Evolutionary conservation across 352 stramenopile species (phyloP), one percentile per base, ranked within the genome.

Genomic region (Peronospora tabacina): DNA sequence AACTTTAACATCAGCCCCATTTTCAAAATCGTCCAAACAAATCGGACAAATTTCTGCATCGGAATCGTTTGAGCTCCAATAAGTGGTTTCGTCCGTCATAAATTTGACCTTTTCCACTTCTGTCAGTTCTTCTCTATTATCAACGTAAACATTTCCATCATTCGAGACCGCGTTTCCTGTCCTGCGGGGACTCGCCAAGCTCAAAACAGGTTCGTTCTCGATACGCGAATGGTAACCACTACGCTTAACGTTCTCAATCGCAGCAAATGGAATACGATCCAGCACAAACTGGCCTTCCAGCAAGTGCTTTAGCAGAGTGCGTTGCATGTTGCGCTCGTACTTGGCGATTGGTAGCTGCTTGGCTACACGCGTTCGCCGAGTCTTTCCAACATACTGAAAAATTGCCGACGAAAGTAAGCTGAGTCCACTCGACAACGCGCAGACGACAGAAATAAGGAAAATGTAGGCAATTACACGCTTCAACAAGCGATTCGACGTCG

Each of bases 361-460:
- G 0, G 72, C 62, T 5, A 69, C 72, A 39, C 48, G 51, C n/a
- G 78, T 77, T 42, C 75, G 72, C 40, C 75, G 68, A 15, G 67
- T 68, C 51, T 72, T 81, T 16, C 72, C 73, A 37, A 87, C 61
- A 54, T 67, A 80, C 52, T 69, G 68, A 42, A 89, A 89, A 34
- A 85, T 59, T 3, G 58, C 68, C 15, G 75, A 87, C 28, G 78
- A 84, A 28, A 85, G 44, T 35, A 89, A 68, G 48, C 78, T 87
- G 26, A 87, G 44, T 4, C 75, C 78, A 42, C 75, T 90, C 13
- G 75, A 90, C 43, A 90, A 79, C 11, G 77, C 76, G 46, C 75
- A 90, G 58, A 90, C 74, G 10, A 84, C 71, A 1, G 76, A 88
- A 38, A 87, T 80, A 38, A 87, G 59, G 41, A 88, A 87, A 42